Percentiles rank a stretch among this genome's conserved stretches.
Evolutionary conservation across 1,284 basidiomycete genomes (phyloP).

Genomic region (Stygiomarasmius scandens): DNA sequence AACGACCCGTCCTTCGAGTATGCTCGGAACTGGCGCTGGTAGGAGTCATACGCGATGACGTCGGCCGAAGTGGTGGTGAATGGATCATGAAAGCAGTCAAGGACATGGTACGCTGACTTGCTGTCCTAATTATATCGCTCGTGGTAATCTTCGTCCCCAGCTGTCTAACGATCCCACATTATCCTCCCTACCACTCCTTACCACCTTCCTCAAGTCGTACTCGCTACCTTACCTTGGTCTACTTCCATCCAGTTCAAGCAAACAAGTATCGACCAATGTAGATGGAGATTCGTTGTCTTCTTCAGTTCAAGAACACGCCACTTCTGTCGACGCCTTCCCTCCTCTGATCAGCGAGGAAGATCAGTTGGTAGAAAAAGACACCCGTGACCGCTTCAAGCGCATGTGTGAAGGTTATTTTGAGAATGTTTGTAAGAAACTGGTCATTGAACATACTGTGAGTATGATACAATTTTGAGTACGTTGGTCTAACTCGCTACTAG

Average conservation of each 20-base stretch:
- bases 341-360: slow-evolving; percentile 53
- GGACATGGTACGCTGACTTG: slow-evolving; percentile 66
- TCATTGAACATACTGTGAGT: slow-evolving; percentile 87
- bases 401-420: slow-evolving; percentile 96
- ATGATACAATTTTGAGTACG: slow-evolving; percentile 2
- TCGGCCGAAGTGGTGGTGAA: slow-evolving; percentile 74
- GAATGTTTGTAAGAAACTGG: slow-evolving; percentile 86
- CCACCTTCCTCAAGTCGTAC: slow-evolving; percentile 85
- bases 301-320: slow-evolving; percentile 37
- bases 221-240: slow-evolving; percentile 82
- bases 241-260: slow-evolving; percentile 50
- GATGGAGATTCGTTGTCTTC: slow-evolving; percentile 59
- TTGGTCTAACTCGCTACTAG: slow-evolving; percentile 41
- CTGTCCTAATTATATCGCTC: slow-evolving; percentile 3
- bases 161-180: slow-evolving; percentile 86
- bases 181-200: slow-evolving; percentile 82
- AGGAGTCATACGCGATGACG: slow-evolving; percentile 74
- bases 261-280: slow-evolving; percentile 55
- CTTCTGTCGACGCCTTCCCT: slow-evolving; percentile 42
- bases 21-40: slow-evolving; percentile 90
- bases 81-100: slow-evolving; percentile 84
- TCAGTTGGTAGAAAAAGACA: slow-evolving; percentile 81
- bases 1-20: slow-evolving; percentile 85
- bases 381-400: slow-evolving; percentile 86
- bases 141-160: slow-evolving; percentile 41